These are phyloP conservation scores for Porphyra umbilicalis DNA, from an alignment of 31 red algal genomes.

Conservation along the genomic window DNA sequence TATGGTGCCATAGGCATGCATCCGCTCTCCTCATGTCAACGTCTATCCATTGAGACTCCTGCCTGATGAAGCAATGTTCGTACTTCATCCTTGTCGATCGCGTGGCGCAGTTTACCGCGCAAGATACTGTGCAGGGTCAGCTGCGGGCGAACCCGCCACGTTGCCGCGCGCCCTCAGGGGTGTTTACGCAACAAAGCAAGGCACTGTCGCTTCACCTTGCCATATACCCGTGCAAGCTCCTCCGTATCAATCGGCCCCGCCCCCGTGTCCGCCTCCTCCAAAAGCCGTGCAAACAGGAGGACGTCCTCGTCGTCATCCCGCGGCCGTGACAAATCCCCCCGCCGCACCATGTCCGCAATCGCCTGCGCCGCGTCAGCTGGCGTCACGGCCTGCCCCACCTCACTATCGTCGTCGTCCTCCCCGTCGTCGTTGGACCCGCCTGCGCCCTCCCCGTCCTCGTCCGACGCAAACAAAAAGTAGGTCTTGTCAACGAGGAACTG, in stretches of 20 bases:
- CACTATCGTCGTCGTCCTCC: background rate
- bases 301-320: background rate
- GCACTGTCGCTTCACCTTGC: background rate
- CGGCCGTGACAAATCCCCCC: background rate
- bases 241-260: background rate
- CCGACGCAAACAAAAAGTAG: conserved; percentile 8
- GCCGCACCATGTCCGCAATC: background rate
- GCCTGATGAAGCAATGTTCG: too few relatives aligned
- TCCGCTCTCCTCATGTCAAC: too few relatives aligned
- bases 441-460: background rate
- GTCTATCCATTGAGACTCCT: too few relatives aligned
- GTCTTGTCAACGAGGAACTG: conserved; percentile 1
- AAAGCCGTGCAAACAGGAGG: background rate
- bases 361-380: background rate
- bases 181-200: background rate
- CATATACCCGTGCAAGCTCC: background rate
- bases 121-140: too few relatives aligned
- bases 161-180: too few relatives aligned
- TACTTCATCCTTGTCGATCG: too few relatives aligned
- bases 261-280: background rate
- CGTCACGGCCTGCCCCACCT: background rate
- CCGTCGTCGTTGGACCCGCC: background rate
- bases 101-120: too few relatives aligned
- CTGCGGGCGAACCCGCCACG: too few relatives aligned
- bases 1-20: too few relatives aligned